Evolutionary conservation across 192 early-diverging fungal species (phyloP), one percentile per base, ranked within the genome.

Genomic region (Rhizophagus clarus): DNA sequence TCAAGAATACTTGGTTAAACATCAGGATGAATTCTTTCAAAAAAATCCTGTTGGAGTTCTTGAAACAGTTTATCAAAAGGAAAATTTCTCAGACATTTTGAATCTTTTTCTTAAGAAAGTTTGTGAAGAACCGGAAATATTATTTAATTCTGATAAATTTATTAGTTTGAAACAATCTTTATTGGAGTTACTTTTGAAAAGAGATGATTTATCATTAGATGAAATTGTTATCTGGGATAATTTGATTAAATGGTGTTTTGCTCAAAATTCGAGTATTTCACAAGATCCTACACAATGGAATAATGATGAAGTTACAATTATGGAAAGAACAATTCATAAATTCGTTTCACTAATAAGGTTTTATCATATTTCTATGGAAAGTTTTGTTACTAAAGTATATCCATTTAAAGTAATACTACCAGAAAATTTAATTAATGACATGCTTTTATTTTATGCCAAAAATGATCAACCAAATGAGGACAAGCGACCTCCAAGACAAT

Each of bases 141-240:
- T 72, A 11, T 72, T 72, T 72, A 20, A 49, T 24, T 72, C 71
- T 11, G 3, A 72, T 17, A 45, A n/a, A 26, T n/a, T 72, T 72
- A 10, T 15, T 12, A 56, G 49, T 56, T 17, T 56, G 4, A 56
- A 56, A 56, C 1, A 15, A 56, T n/a, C 26, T 12, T 72, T 34
- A 72, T 34, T 34, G 17, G 49, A 56, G 5, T 56, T 56, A 15
- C 14, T 56, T 56, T 20, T 56, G 4, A 37, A 42, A 37, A 40
- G 24, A 37, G 34, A 24, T 56, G 49, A 56, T 56, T 56, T 56
- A 20, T 20, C 4, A 20, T 56, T 56, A 17, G 49, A 56, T 10
- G 49, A 56, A 56, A 56, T 56, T 56, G 49, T 20, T 15, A 56
- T 56, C 4, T 56, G 49, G 49, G 49, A 56, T 56, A 56, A 20